A percentile compares a stretch with the other conserved stretches of the same genome.
phyloP scores from a whole-genome alignment of 495 filamentous ascomycete species.

The Penicillium antarcticum region DNA sequence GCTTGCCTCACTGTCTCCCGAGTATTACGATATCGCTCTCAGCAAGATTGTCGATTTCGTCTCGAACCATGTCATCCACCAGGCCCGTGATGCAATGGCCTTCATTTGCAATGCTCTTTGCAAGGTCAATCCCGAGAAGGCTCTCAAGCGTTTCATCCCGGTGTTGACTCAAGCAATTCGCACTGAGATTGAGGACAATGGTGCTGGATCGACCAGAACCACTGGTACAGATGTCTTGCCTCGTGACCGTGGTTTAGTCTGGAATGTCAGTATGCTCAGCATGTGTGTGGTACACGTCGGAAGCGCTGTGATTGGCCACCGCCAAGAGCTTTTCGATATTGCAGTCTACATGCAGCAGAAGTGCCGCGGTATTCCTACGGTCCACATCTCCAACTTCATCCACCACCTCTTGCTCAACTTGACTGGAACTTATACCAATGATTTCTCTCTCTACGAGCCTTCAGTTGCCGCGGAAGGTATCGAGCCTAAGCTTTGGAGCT shows the following conservation, averaged over 20 bases:
- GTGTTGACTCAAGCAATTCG: slow-evolving; percentile 87
- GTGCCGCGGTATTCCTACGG: slow-evolving; percentile 87
- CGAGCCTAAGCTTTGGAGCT: slow-evolving; percentile 76
- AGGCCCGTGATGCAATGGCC: slow-evolving; percentile 96
- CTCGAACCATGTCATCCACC: slow-evolving; percentile 93
- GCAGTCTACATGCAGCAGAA: slow-evolving; percentile 93
- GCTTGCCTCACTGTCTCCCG: slow-evolving; percentile 86
- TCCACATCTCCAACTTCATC: slow-evolving; percentile 95
- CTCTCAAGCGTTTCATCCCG: slow-evolving; percentile 83
- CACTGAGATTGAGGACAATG: slow-evolving; percentile 95
- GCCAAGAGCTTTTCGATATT: slow-evolving; percentile 84
- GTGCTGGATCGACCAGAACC: slow-evolving; percentile 91
- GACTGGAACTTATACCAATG: slow-evolving; percentile 87
- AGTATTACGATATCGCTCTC: slow-evolving; percentile 86
- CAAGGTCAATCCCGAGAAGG: slow-evolving; percentile 91
- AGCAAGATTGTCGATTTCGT: slow-evolving; percentile 91
- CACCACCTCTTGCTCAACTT: slow-evolving; percentile 98
- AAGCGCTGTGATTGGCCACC: slow-evolving; percentile 80
- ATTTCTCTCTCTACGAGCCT: slow-evolving; percentile 81
- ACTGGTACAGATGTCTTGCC: slow-evolving; percentile 92
- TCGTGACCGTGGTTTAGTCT: slow-evolving; percentile 86
- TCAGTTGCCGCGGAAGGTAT: slow-evolving; percentile 53
- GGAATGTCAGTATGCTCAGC: slow-evolving; percentile 95
- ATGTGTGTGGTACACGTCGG: slow-evolving; percentile 99
- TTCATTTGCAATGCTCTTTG: slow-evolving; percentile 96